Base-by-base conservation (phyloP, 2,329 filamentous ascomycete genomes). In the Xylaria sp. region DNA sequence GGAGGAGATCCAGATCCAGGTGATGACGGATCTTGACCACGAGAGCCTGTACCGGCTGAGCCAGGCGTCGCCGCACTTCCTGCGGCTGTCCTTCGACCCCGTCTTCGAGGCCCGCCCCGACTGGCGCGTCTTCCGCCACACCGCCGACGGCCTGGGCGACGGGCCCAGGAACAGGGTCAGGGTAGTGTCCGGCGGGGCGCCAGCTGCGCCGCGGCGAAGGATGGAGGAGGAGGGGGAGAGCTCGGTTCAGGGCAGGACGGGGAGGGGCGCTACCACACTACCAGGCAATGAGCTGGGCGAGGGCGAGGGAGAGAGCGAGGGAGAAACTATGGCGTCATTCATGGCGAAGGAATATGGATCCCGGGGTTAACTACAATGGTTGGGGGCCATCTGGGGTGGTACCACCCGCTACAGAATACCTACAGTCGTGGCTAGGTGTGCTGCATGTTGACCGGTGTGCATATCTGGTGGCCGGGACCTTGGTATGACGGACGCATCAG, bases 11-110 rank as follows among this genome's bases (percentile, higher is more conserved):
- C 50, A 52, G 9, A n/a, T 63, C 7, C 9, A 40, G 16, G 57
- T 63, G 44, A 57, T 62, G 61, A 37, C n/a, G 22, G 22, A 18
- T 22, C 52, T 63, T 4, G 57, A 62, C 29, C 21, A 59, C 22
- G 54, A 45, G 24, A 60, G 59, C 38, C 22, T 62, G 16, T 57
- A 60, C 42, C 49, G 42, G 6, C 47, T 63, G 11, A 62, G 57
- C 22, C 52, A 59, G 50, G 51, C 52, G 7, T 50, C 54, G 8
- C 26, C 18, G 2, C 29, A 41, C 19, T 63, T 63, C 39, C 43
- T 60, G 11, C 44, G 54, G 34, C 45, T 60, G 20, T 62, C 59
- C 2, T 56, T 59, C 41, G 57, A 62, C 17, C 7, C 9, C 17
- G 29, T 48, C 1, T 57, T 63, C 19, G 54, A 63, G 19, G 11